phyloP scores from a whole-genome alignment of 108 stramenopile genomes.

The Parmales sp. region DNA sequence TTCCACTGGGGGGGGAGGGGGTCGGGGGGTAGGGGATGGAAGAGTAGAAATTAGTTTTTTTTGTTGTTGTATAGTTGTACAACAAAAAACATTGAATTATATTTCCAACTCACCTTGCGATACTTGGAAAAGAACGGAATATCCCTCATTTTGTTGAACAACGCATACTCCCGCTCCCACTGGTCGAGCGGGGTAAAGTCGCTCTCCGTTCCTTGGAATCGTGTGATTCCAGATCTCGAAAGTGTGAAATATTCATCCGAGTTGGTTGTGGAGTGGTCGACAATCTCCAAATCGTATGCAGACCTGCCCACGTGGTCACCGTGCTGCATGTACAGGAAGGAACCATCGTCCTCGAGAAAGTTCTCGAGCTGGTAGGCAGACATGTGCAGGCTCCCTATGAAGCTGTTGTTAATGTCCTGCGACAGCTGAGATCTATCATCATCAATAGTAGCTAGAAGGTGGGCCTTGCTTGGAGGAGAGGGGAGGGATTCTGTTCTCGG shows the following conservation, averaged over 20 bases:
- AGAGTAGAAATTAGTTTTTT: too few species aligned
- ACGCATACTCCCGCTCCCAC: constrained; percentile 44
- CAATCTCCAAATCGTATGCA: constrained; percentile 33
- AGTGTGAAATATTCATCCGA: constrained; percentile 34
- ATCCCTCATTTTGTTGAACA: constrained; percentile 34
- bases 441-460: background rate
- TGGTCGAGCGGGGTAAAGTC: constrained; percentile 47
- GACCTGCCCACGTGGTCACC: constrained; percentile 7
- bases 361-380: constrained; percentile 21
- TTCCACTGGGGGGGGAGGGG: too few species aligned
- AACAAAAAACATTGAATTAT: too few species aligned
- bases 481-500: background rate
- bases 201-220: constrained; percentile 22
- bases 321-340: constrained; percentile 29
- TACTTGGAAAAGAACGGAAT: constrained; percentile 36
- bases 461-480: background rate
- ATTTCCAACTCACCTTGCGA: too few species aligned
- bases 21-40: too few species aligned
- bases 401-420: constrained; percentile 4
- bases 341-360: constrained; percentile 26
- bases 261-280: constrained; percentile 9
- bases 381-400: constrained; percentile 28
- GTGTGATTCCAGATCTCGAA: constrained; percentile 34
- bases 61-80: too few species aligned
- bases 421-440: constrained; percentile 1